These are phyloP conservation scores for Hordeum pubiflorum DNA, from an alignment of 202 grass and related monocot genomes.

Conservation along the genomic window DNA sequence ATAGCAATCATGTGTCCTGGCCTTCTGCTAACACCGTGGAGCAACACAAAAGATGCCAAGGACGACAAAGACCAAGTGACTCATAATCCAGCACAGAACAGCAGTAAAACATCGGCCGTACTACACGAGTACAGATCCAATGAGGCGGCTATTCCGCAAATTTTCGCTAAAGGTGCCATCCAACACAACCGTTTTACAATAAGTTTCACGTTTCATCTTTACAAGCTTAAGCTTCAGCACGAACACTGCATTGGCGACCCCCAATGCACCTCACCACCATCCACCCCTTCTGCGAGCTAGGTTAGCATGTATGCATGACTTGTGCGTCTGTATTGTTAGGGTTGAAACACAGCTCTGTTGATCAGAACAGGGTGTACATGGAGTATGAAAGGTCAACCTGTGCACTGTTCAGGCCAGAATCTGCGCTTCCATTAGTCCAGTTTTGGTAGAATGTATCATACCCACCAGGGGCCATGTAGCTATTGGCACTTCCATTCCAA, in stretches of 20 bases:
- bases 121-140: background rate
- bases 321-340: conserved; percentile 36
- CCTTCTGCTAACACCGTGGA: background rate
- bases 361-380: conserved; percentile 39
- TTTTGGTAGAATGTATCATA: conserved; percentile 22
- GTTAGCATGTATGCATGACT: conserved; percentile 38
- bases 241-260: conserved; percentile 7
- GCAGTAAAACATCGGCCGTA: background rate
- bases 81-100: background rate
- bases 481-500: conserved; percentile 18
- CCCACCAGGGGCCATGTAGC: conserved; percentile 28
- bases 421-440: conserved; percentile 25
- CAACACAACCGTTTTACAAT: conserved; percentile 25
- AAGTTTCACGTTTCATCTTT: conserved; percentile 30
- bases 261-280: conserved; percentile 2
- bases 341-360: background rate
- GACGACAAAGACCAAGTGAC: background rate
- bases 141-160: conserved; percentile 4
- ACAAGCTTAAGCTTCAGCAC: conserved; percentile 40
- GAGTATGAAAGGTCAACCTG: conserved; percentile 28
- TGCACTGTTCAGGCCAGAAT: conserved; percentile 23
- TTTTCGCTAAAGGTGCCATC: background rate
- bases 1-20: background rate
- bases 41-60: background rate
- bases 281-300: conserved; percentile 35